Evolutionary conservation across 1,284 basidiomycete genomes (phyloP), one percentile per base, ranked within the genome.

Genomic region (Rhodotorula sp.): DNA sequence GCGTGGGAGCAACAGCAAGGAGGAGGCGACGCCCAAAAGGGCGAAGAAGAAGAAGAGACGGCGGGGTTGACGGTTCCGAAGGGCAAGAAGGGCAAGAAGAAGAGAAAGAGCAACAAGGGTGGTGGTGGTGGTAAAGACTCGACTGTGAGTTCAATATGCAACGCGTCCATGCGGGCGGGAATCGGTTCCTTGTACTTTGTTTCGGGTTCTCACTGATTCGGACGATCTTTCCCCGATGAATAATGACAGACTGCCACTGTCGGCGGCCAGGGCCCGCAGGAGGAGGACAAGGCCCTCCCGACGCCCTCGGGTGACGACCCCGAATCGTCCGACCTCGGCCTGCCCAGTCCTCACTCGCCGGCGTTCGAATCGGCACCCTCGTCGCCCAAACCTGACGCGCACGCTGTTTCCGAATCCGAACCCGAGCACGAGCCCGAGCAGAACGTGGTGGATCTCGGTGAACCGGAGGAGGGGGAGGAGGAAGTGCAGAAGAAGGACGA

Each of bases 71-170:
- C 49, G 26, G 26, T 34, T 16, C 39, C 26, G 2, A 49, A 58
- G 26, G 49, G 67, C 48, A 68, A 68, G 67, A 68, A 68, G 62
- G 67, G 67, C 26, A 68, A 68, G 62, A 68, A 68, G 67, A 68
- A 68, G 67, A 47, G 67, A 18, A 68, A 68, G 62, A 68, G 67
- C 62, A 68, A 68, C 29, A 29, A 29, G 2, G 3, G 3, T 2
- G 29, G 29, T 57, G 67, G 61, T 14, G 65, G 58, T 21, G 31
- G 31, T 21, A 49, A 48, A 10, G 59, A 46, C 29, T 39, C 51
- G 51, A 34, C 47, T 23, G 54, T 46, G 54, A 34, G 67, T 68
- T 18, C n/a, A n/a, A n/a, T n/a, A n/a, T n/a, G n/a, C n/a, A n/a
- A n/a, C n/a, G n/a, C n/a, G n/a, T n/a, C n/a, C n/a, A n/a, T n/a